Percentiles rank a stretch among this genome's conserved stretches.
These are phyloP conservation scores for Starmerella ratchasimensis DNA, from an alignment of 805 yeast genomes.

Conservation along the genomic window DNA sequence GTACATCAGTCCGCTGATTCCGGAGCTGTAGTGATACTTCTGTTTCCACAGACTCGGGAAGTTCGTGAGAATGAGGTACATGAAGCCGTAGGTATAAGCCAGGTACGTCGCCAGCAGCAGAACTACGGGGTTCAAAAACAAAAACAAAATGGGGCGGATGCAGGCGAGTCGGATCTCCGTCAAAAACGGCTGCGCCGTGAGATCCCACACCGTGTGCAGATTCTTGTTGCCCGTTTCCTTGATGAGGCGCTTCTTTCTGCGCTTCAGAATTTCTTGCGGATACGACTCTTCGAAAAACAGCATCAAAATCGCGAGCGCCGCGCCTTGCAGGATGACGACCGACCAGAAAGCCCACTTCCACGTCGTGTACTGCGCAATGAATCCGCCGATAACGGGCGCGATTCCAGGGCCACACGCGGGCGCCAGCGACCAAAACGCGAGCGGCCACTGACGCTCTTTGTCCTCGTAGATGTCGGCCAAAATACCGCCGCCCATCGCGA, in stretches of 20 bases:
- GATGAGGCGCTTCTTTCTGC: constrained; percentile 36
- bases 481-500: constrained; percentile 57
- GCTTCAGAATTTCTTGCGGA: constrained; percentile 38
- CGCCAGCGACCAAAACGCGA: constrained; percentile 45
- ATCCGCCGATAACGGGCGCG: constrained; percentile 38
- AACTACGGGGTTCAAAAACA: constrained; percentile 49
- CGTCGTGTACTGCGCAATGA: constrained; percentile 34
- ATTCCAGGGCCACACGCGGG: constrained; percentile 48
- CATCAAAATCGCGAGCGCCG: constrained; percentile 33
- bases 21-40: constrained; percentile 35
- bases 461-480: constrained; percentile 47
- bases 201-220: constrained; percentile 47
- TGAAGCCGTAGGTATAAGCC: constrained; percentile 55
- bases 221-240: constrained; percentile 42
- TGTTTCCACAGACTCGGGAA: constrained; percentile 41
- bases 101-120: constrained; percentile 47
- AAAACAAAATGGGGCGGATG: constrained; percentile 40
- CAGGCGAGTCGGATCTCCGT: constrained; percentile 31
- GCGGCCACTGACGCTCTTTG: constrained; percentile 38
- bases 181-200: constrained; percentile 19
- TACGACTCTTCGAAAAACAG: constrained; percentile 44
- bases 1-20: constrained; percentile 46
- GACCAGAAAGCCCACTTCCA: constrained; percentile 60
- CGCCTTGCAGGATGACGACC: constrained; percentile 41
- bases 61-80: constrained; percentile 48